A percentile compares a stretch with the other conserved stretches of the same genome.
Evolutionary conservation across 352 stramenopile species (phyloP).

Genomic region (Globisporangium iwayamae): DNA sequence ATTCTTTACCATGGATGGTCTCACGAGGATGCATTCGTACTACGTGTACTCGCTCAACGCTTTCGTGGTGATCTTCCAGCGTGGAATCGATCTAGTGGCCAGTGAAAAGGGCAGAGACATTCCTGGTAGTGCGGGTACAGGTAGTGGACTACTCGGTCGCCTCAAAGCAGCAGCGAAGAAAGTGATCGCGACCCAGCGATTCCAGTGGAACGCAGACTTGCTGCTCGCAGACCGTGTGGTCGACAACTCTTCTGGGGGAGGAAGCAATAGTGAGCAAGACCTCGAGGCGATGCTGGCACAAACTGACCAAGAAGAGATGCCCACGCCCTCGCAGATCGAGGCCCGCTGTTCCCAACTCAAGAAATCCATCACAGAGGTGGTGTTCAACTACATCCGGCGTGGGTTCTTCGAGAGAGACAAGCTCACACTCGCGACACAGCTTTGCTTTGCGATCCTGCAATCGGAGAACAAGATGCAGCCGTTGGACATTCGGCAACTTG

Average conservation of each 20-base stretch:
- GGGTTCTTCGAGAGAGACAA: conserved; percentile 94
- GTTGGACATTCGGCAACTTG: conserved; percentile 71
- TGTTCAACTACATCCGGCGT: conserved; percentile 95
- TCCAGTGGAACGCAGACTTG: conserved; percentile 86
- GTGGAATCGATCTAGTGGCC: conserved; percentile 90
- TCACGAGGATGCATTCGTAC: conserved; percentile 92
- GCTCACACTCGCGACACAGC: conserved; percentile 87
- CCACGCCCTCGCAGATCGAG: conserved; percentile 45
- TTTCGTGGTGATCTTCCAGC: conserved; percentile 94
- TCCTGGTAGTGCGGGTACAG: conserved; percentile 11
- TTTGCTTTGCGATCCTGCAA: conserved; percentile 90
- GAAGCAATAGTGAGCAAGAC: conserved; percentile 41
- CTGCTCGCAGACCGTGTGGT: conserved; percentile 69
- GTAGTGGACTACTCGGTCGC: conserved; percentile 43
- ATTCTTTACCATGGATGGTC: conserved; percentile 94
- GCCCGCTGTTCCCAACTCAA: conserved; percentile 53
- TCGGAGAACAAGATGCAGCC: conserved; percentile 61
- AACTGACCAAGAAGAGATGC: conserved; percentile 63
- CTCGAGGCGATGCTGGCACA: conserved; percentile 60
- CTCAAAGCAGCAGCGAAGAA: conserved; percentile 85
- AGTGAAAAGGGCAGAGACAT: conserved; percentile 28
- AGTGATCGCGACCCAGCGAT: conserved; percentile 77
- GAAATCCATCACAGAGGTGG: conserved; percentile 71
- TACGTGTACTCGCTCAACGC: conserved; percentile 95
- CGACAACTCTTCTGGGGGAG: conserved; percentile 24